Evolutionary conservation across 495 filamentous ascomycete species (phyloP).

Genomic region (Penicillium subrubescens): DNA sequence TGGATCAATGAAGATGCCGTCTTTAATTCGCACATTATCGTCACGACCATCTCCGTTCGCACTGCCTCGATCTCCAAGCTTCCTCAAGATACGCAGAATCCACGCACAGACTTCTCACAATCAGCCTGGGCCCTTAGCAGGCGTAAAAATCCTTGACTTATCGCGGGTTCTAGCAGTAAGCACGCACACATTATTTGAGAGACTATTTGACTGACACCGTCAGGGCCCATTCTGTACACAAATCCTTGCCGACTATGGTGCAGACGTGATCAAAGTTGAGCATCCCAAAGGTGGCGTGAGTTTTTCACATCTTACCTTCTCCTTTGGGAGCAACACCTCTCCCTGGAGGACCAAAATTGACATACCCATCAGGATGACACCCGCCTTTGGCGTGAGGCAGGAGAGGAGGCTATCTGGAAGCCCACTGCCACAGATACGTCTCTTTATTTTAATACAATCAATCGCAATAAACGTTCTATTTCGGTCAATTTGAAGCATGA

Average conservation of each 20-base stretch:
- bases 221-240: slow-evolving; percentile 83
- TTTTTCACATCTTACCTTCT: neutral
- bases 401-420: neutral
- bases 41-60: neutral
- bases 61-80: neutral
- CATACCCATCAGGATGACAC: neutral
- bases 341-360: neutral
- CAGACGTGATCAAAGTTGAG: slow-evolving; percentile 90
- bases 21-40: neutral
- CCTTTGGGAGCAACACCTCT: too few relatives aligned
- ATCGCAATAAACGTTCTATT: neutral
- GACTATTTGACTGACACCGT: neutral
- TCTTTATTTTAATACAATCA: neutral
- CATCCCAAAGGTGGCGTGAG: slow-evolving; percentile 73
- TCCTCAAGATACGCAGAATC: neutral
- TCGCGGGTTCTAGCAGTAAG: slow-evolving; percentile 86
- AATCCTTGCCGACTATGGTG: slow-evolving; percentile 88
- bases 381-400: neutral
- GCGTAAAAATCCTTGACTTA: slow-evolving; percentile 82
- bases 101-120: neutral
- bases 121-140: slow-evolving; percentile 58
- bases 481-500: neutral
- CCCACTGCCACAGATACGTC: neutral
- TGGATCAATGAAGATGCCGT: neutral
- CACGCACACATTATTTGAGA: slow-evolving; percentile 6